Evolutionary conservation across 208 protist species (phyloP), one percentile per base, ranked within the genome.

Genomic region (Wallacemonas sp.): DNA sequence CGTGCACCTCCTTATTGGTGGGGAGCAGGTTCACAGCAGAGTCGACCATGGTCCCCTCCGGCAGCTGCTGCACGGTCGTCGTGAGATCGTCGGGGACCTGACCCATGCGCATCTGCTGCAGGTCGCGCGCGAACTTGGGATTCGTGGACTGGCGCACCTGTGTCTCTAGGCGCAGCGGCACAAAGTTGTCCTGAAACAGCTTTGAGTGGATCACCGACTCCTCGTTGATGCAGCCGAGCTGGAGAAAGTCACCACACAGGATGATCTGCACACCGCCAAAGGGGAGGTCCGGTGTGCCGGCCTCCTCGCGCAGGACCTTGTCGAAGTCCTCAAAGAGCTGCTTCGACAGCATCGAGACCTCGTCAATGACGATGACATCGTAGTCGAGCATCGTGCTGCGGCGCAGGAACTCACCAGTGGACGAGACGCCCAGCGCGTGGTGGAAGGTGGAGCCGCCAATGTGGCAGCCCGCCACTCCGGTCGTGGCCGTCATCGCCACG

Each of bases 181-280:
- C 85, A 64, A 96, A 93, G 65, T 73, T 81, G 24, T 83, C 74
- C 32, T 78, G 73, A 72, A 96, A 96, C 6, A 91, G 30, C 1
- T 19, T 32, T 0, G 84, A 94, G 52, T 66, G 61, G n/a, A 96
- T 88, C 33, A 96, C 68, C 16, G 83, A 88, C 12, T 72, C 58
- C 43, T 96, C 88, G 68, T 94, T 88, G 73, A 96, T 92, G 60
- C 85, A 87, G 47, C 87, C 90, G 27, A 97, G 84, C 76, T 97
- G 92, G 3, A 97, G 80, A 68, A 98, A 98, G 65, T 98, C 94
- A 19, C 94, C 94, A 65, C 90, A 96, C 47, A 97, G 76, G 55
- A 98, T 96, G 61, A 98, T 85, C 72, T 98, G 94, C 36, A 98
- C 81, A 6, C 94, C 94, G 26, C 94, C 94, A 74, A 98, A 97